Evolutionary conservation across 2,329 filamentous ascomycete species (phyloP), one percentile per base, ranked within the genome.

Genomic region (Daldinia sp.): DNA sequence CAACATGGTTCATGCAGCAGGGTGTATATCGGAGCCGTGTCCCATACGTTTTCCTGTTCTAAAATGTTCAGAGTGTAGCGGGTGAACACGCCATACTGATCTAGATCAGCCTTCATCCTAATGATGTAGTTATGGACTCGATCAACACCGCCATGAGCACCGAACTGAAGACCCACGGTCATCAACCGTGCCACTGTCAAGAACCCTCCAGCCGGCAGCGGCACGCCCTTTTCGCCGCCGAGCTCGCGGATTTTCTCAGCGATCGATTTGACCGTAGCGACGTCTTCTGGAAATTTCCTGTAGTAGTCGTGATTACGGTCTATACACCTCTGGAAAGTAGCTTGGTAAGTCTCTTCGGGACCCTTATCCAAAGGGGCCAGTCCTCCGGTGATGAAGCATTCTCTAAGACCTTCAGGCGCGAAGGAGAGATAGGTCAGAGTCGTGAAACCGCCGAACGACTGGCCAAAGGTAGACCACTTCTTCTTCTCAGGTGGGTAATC

Each of bases 381-480:
- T 0, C 95, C 95, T 41, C 95, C 95, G 10, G 92, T 93, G 37
- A 94, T 85, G 77, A 97, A 98, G 26, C 89, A 89, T 81, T 98
- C 95, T 33, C 89, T 88, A 26, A 98, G 81, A 0, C 92, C 92
- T 63, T 93, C 87, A 0, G 93, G 93, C 73, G 88, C 90, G 78
- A 92, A 89, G 2, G 92, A 96, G 15, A 98, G 86, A 79, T 98
- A 98, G 6, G 92, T 95, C 37, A 93, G 84, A 54, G 86, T 87
- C 76, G 94, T 93, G 79, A 97, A 98, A 0, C 95, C 95, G 42
- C 95, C 95, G 79, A 97, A 98, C 15, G 91, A 94, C 81, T 98
- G 95, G 7, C 95, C 95, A 69, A 97, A 91, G 33, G 96, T 87
- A 65, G 90, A 92, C 95, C 94, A 98, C 77, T 90, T 90, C 78